Evolutionary conservation across 1,139 yeast species (phyloP).

Genomic region (Pichia sp.): DNA sequence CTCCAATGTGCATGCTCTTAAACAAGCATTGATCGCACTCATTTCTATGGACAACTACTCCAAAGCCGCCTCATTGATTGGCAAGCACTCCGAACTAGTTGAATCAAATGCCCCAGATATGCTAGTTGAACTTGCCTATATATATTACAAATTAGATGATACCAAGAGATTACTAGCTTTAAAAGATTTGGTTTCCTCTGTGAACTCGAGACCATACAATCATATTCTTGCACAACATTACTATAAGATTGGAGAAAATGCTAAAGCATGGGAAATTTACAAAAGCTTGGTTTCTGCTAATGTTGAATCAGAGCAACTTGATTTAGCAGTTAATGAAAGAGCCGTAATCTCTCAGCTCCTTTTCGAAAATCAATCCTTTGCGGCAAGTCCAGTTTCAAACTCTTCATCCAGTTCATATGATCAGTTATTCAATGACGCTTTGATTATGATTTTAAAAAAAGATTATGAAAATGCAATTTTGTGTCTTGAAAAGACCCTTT

Average conservation of each 20-base stretch:
- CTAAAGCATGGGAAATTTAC: slow-evolving; percentile 49
- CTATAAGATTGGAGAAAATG: slow-evolving; percentile 57
- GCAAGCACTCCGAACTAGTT: slow-evolving; percentile 3
- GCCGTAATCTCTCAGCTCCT: slow-evolving; percentile 54
- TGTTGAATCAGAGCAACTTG: slow-evolving; percentile 33
- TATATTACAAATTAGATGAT: slow-evolving; percentile 58
- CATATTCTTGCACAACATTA: slow-evolving; percentile 81
- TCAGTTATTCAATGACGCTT: slow-evolving; percentile 60
- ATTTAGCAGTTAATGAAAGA: slow-evolving; percentile 59
- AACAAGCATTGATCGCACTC: background rate
- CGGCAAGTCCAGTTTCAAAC: slow-evolving; percentile 4
- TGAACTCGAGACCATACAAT: slow-evolving; percentile 40
- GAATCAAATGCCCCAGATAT: slow-evolving; percentile 12
- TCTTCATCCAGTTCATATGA: slow-evolving; percentile 36
- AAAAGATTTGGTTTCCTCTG: slow-evolving; percentile 5
- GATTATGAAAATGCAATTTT: slow-evolving; percentile 36
- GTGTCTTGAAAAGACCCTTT: slow-evolving; percentile 43
- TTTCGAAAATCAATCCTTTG: slow-evolving; percentile 3
- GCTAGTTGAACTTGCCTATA: slow-evolving; percentile 56
- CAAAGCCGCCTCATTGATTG: background rate
- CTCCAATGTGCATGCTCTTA: background rate
- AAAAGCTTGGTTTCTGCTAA: slow-evolving; percentile 31
- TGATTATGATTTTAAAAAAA: slow-evolving; percentile 40
- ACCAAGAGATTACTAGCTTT: slow-evolving; percentile 32
- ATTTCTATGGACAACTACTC: background rate